Percentiles rank a stretch among this genome's conserved stretches.
Evolutionary conservation across 176 grass and related monocot species (phyloP).

Genomic region (Ensete ventricosum): DNA sequence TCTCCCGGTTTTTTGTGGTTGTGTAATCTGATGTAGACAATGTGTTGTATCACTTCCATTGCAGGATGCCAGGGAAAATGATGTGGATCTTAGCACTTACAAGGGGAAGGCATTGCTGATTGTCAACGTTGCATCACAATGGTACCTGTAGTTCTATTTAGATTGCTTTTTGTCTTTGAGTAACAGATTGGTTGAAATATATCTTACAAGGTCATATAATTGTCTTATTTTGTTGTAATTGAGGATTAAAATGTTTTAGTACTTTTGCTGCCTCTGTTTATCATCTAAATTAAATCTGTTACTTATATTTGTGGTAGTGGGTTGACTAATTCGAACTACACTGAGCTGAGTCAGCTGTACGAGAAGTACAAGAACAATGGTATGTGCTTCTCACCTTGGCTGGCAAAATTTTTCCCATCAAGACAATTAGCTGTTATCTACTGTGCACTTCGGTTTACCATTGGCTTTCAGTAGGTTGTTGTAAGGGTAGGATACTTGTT

Average conservation of each 20-base stretch:
- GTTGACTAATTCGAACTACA: constrained; percentile 93
- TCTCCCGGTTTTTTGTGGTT: not conserved
- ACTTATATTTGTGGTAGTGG: constrained; percentile 50
- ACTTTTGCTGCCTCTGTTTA: not conserved
- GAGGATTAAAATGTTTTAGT: not conserved
- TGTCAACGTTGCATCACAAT: constrained; percentile 95
- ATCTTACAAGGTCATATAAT: not conserved
- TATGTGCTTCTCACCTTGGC: constrained; percentile 7
- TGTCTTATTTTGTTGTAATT: not conserved
- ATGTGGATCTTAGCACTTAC: constrained; percentile 79
- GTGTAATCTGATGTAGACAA: not conserved
- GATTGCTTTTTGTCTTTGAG: not conserved
- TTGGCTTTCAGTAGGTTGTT: not conserved
- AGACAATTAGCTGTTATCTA: not conserved
- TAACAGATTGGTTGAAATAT: not conserved
- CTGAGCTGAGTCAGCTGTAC: constrained; percentile 69
- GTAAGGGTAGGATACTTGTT: not conserved
- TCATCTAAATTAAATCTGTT: not conserved
- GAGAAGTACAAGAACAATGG: constrained; percentile 85
- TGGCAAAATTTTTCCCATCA: not conserved
- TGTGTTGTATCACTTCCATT: not conserved
- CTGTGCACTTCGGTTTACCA: not conserved
- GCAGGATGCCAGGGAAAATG: constrained; percentile 80
- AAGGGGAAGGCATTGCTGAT: constrained; percentile 88
- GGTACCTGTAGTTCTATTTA: constrained; percentile 33